Evolutionary conservation across 176 grass and related monocot species (phyloP).

Genomic region (Triticum timopheevii): DNA sequence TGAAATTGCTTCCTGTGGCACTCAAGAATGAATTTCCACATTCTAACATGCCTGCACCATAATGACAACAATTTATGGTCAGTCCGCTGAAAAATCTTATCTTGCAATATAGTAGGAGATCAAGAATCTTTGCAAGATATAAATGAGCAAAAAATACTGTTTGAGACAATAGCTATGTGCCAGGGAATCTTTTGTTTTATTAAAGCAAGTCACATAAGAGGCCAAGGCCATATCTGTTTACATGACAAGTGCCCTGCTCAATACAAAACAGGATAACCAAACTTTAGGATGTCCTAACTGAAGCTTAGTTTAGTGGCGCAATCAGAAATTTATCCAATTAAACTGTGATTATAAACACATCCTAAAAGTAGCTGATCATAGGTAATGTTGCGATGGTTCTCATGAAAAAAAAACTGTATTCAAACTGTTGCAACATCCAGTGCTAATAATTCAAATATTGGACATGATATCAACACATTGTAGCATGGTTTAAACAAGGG

Average conservation of each 20-base stretch:
- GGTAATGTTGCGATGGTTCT: not conserved
- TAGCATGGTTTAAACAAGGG: not conserved
- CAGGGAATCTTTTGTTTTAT: not conserved
- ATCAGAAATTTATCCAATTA: not conserved
- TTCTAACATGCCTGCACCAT: conserved; percentile 62
- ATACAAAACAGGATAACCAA: not conserved
- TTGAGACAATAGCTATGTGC: not conserved
- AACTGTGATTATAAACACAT: not conserved
- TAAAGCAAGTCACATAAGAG: not conserved
- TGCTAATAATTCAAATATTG: not conserved
- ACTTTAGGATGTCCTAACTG: not conserved
- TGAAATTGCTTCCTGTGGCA: conserved; percentile 83
- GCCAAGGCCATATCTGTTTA: not conserved
- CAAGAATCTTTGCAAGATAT: not conserved
- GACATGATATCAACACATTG: not conserved
- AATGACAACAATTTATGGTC: conserved; percentile 22
- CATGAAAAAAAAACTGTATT: not conserved
- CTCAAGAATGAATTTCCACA: conserved; percentile 82
- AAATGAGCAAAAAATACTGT: not conserved
- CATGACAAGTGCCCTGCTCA: not conserved
- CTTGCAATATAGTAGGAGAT: not conserved
- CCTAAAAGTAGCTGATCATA: not conserved
- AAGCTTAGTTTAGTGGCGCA: not conserved
- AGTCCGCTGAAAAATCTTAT: not conserved
- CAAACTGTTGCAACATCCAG: not conserved